Percentiles rank a stretch among this genome's conserved stretches.
phyloP scores from a whole-genome alignment of 441 rosid genomes.

The Theobroma grandiflorum region DNA sequence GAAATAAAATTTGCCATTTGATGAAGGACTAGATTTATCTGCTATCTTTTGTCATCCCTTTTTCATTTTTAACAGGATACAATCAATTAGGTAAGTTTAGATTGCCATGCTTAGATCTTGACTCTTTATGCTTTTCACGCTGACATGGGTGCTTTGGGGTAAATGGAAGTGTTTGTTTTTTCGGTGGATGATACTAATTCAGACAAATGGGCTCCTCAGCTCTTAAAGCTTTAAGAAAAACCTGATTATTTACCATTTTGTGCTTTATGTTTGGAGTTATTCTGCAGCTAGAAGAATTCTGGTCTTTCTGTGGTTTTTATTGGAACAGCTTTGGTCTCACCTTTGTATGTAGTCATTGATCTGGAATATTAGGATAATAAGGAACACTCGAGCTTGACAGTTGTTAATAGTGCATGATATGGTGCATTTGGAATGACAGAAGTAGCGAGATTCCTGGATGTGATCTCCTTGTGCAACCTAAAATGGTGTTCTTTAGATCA shows the following conservation, averaged over 20 bases:
- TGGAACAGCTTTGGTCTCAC: not conserved
- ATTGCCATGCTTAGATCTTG: not conserved
- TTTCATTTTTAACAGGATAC: not conserved
- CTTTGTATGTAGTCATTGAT: not conserved
- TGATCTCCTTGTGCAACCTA: conserved; percentile 11
- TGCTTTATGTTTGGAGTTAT: not conserved
- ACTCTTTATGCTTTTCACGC: not conserved
- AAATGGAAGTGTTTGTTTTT: not conserved
- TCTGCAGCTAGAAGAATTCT: conserved; percentile 7
- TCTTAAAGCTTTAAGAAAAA: not conserved
- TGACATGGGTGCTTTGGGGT: not conserved
- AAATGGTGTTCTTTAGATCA: not conserved
- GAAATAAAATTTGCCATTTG: not conserved
- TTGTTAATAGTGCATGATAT: not conserved
- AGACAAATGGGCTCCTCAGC: not conserved
- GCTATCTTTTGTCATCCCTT: not conserved
- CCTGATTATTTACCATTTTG: not conserved
- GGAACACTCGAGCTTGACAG: not conserved
- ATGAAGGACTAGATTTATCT: not conserved
- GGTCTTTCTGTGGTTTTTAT: not conserved
- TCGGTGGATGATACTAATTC: not conserved
- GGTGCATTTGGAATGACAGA: not conserved
- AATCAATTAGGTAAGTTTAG: not conserved
- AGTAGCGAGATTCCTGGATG: conserved; percentile 3
- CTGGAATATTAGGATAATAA: not conserved